Conservation (phyloP, 176 grass and related monocot genomes). For the Thinopyrum elongatum region DNA sequence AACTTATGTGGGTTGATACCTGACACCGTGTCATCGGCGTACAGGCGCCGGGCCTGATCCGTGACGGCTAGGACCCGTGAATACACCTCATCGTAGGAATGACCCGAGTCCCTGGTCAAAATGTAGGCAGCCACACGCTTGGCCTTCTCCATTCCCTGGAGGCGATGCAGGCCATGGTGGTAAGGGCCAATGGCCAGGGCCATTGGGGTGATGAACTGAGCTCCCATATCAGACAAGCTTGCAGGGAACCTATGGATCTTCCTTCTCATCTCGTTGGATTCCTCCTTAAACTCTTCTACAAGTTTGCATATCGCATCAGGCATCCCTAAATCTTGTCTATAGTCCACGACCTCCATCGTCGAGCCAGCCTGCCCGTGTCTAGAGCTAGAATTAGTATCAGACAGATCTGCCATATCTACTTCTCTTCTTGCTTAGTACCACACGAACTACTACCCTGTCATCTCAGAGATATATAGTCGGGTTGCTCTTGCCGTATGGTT, state of each 20-base stretch:
- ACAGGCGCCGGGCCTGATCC: not conserved
- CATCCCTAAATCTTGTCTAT: not conserved
- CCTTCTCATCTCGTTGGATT: not conserved
- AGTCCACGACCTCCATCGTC: no score
- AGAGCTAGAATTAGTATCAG: no score
- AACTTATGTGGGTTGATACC: not conserved
- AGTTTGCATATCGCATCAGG: no score
- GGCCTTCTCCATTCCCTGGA: not conserved
- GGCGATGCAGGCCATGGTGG: not conserved
- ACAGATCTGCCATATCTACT: no score
- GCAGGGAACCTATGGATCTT: not conserved
- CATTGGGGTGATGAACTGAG: not conserved
- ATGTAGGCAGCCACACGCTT: not conserved
- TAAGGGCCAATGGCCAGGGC: conserved; percentile 15
- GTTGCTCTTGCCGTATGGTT: no score
- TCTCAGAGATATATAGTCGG: no score
- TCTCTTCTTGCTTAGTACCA: no score
- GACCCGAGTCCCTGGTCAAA: not conserved
- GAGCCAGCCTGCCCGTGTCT: no score
- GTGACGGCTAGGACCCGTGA: not conserved
- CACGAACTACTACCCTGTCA: no score
- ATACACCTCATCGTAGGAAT: not conserved
- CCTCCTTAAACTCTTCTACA: no score
- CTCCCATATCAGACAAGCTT: not conserved
- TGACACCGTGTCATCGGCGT: not conserved